A percentile compares a stretch with the other conserved stretches of the same genome.
Evolutionary conservation across 192 early-diverging fungal species (phyloP).

Genomic region (Entomortierella lignicola): DNA sequence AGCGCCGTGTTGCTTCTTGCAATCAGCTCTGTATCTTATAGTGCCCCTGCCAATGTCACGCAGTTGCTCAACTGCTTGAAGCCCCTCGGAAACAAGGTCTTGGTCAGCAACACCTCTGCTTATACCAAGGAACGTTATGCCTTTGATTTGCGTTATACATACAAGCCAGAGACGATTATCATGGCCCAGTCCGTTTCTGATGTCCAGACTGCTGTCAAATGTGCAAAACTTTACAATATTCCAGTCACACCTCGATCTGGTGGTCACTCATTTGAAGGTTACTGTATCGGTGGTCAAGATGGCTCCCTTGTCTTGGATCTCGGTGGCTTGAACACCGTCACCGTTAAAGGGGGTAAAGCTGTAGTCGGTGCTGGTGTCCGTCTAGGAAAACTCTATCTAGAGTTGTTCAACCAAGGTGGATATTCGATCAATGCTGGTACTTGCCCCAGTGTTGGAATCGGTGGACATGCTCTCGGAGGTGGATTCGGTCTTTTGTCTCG

Average conservation of each 20-base stretch:
- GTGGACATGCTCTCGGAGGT: constrained; percentile 67
- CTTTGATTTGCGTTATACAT: constrained; percentile 39
- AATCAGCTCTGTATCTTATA: background rate
- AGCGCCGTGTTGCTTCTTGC: constrained; percentile 21
- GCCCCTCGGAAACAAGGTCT: constrained; percentile 21
- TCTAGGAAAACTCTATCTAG: constrained; percentile 63
- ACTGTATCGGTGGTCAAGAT: constrained; percentile 58
- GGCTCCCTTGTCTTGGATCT: constrained; percentile 65
- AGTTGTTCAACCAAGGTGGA: constrained; percentile 43
- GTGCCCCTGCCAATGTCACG: background rate
- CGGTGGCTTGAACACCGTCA: constrained; percentile 42
- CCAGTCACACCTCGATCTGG: constrained; percentile 57
- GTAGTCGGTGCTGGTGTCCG: constrained; percentile 63
- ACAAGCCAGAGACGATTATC: constrained; percentile 34
- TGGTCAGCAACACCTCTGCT: background rate
- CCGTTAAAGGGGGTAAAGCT: constrained; percentile 33
- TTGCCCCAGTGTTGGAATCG: constrained; percentile 71
- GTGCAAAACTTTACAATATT: constrained; percentile 37
- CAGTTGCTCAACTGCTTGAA: constrained; percentile 17
- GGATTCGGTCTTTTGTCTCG: constrained; percentile 64
- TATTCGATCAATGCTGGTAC: constrained; percentile 63
- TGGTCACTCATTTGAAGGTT: constrained; percentile 70
- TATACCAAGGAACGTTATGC: constrained; percentile 24
- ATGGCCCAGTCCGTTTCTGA: constrained; percentile 17
- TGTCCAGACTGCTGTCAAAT: constrained; percentile 50